Evolutionary conservation across 129 eudicot species (phyloP).

Genomic region (Deinandra increscens): DNA sequence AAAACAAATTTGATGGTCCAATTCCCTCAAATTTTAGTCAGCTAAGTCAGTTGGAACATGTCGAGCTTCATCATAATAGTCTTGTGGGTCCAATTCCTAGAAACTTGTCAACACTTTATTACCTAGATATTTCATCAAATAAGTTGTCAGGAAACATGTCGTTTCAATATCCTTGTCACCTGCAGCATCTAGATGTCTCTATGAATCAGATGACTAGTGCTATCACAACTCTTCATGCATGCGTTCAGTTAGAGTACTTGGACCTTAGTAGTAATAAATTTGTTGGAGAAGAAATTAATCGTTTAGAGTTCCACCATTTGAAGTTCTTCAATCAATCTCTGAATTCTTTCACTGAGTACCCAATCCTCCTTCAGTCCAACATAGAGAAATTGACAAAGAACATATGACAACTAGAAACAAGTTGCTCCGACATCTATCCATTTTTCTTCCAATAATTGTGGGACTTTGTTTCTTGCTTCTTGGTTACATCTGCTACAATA

Average conservation of each 20-base stretch:
- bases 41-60: neutral
- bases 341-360: neutral
- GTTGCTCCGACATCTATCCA: too few species aligned
- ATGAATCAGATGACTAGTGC: neutral
- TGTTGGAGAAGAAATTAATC: neutral
- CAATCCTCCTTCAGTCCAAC: too few species aligned
- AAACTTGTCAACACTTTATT: neutral
- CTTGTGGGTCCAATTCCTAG: neutral
- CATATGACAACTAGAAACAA: too few species aligned
- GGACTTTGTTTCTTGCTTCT: too few species aligned
- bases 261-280: constrained; percentile 19
- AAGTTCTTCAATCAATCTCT: neutral
- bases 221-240: neutral
- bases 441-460: too few species aligned
- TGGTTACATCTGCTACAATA: too few species aligned
- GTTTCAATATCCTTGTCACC: neutral
- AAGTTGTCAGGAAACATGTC: constrained; percentile 6
- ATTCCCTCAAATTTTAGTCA: constrained; percentile 18
- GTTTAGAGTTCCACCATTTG: neutral
- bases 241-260: neutral
- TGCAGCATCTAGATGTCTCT: constrained; percentile 2
- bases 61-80: constrained; percentile 8
- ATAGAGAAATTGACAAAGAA: neutral
- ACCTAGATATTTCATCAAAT: constrained; percentile 19
- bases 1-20: constrained; percentile 10